Evolutionary conservation across 2,329 filamentous ascomycete species (phyloP), one percentile per base, ranked within the genome.

Genomic region (Penicillium sp.): DNA sequence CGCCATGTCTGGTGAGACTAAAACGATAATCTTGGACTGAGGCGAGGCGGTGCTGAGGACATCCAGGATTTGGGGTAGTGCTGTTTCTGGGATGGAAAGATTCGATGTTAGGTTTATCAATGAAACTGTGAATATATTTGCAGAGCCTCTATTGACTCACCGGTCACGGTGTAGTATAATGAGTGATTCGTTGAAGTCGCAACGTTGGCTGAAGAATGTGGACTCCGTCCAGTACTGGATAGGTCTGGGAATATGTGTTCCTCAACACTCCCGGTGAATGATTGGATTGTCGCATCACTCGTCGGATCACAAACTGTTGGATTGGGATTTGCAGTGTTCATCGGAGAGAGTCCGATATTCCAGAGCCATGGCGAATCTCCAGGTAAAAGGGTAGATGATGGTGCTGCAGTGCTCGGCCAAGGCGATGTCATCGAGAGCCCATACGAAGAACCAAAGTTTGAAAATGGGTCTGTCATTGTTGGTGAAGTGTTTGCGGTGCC

Each of bases 11-110:
- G 65, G 54, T 2, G 65, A 57, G 8, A 67, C 60, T 7, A 69
- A 45, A 4, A 68, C 63, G 13, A 69, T 68, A 6, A 68, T 65
- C 13, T 63, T 66, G 3, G 62, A 64, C 30, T 65, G 60, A 0
- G 65, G 62, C 2, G 59, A 63, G 37, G 59, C 45, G 26, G 38
- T 61, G 26, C 60, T 64, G 10, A 69, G 53, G 6, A 58, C 55
- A 28, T 64, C 60, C 6, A 69, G 58, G 2, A 69, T 67, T 11
- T 69, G 65, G 1, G 67, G 66, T 16, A 69, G 51, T 6, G 63
- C 51, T 1, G 46, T 59, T 58, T 68, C 67, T 69, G 4, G 4
- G 16, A 13, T 30, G 8, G n/a, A 3, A 3, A n/a, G 16, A 11
- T 30, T 19, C 3, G 4, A 8, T 6, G 13, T 43, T 43, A 43